Evolutionary conservation across 805 yeast genomes (phyloP).

Genomic region (Saccharomycopsis lassenensis): DNA sequence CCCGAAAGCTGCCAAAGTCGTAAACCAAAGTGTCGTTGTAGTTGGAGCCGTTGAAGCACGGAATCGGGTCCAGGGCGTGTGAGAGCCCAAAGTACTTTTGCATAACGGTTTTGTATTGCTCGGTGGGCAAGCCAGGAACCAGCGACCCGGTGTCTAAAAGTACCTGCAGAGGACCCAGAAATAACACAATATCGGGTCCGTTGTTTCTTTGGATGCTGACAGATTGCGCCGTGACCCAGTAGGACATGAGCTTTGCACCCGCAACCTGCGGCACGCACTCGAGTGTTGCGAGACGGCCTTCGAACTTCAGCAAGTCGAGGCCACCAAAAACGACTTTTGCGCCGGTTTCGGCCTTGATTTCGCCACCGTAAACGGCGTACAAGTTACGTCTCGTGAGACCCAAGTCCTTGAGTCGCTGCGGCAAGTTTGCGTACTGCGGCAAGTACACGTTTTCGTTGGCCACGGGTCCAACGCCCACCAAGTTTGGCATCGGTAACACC

Average conservation of each 20-base stretch:
- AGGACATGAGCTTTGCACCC: constrained; percentile 3
- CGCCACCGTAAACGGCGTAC: constrained; percentile 9
- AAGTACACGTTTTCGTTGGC: constrained; percentile 9
- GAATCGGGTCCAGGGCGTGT: constrained; percentile 1
- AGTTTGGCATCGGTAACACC: not conserved
- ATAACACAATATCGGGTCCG: not conserved
- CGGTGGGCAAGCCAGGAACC: constrained; percentile 4
- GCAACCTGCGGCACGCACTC: constrained; percentile 6
- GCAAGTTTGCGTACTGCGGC: constrained; percentile 8
- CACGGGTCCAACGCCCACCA: constrained; percentile 12
- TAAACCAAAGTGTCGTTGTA: constrained; percentile 10
- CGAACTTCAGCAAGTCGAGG: constrained; percentile 38
- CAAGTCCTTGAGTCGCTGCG: not conserved
- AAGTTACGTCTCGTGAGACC: constrained; percentile 6
- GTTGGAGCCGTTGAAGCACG: no score
- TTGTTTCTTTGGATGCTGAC: not conserved
- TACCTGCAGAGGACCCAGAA: constrained; percentile 1
- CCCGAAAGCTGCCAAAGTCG: constrained; percentile 5
- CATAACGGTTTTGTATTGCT: not conserved
- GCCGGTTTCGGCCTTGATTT: constrained; percentile 6
- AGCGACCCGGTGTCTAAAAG: constrained; percentile 12
- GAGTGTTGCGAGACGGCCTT: constrained; percentile 27
- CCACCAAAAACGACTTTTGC: constrained; percentile 44
- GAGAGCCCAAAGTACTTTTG: constrained; percentile 8
- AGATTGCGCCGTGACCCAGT: no score